These are phyloP conservation scores for Actinidia polygama DNA, from an alignment of 179 eudicot genomes.

Conservation along the genomic window DNA sequence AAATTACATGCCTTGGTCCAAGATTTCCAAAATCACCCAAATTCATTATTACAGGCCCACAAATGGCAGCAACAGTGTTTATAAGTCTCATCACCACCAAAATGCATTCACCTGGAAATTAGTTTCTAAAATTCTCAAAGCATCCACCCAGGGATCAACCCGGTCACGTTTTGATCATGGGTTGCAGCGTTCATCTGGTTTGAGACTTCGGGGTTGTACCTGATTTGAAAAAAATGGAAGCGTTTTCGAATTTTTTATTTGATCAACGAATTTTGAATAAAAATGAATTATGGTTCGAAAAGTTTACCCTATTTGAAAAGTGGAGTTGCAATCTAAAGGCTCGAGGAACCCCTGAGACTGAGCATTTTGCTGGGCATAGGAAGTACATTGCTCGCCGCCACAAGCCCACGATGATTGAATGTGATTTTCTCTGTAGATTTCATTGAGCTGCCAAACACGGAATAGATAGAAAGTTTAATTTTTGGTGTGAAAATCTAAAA, in stretches of 20 bases:
- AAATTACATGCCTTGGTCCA: slow-evolving; percentile 7
- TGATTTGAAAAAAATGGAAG: slow-evolving; percentile 25
- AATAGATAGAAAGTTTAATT: background rate
- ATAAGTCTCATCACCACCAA: background rate
- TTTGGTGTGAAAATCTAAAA: background rate
- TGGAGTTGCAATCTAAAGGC: slow-evolving; percentile 70
- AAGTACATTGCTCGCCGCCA: slow-evolving; percentile 51
- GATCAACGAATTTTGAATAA: no score
- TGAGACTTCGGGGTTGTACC: slow-evolving; percentile 59
- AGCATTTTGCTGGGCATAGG: slow-evolving; percentile 60
- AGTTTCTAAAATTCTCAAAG: slow-evolving; percentile 38
- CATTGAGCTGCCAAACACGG: slow-evolving; percentile 56
- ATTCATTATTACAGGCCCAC: slow-evolving; percentile 9
- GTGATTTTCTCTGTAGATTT: slow-evolving; percentile 63
- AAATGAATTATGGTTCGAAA: background rate
- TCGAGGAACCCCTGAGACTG: slow-evolving; percentile 86
- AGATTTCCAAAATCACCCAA: background rate
- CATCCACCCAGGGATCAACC: slow-evolving; percentile 89
- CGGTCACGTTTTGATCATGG: slow-evolving; percentile 61
- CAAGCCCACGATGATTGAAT: slow-evolving; percentile 65
- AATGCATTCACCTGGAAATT: slow-evolving; percentile 9
- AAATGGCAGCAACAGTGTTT: background rate
- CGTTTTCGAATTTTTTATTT: background rate
- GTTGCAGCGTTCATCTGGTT: slow-evolving; percentile 52
- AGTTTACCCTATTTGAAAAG: slow-evolving; percentile 79